These are phyloP conservation scores for Dictyostelium gargantuum DNA, from an alignment of 208 protist species.

Conservation along the genomic window DNA sequence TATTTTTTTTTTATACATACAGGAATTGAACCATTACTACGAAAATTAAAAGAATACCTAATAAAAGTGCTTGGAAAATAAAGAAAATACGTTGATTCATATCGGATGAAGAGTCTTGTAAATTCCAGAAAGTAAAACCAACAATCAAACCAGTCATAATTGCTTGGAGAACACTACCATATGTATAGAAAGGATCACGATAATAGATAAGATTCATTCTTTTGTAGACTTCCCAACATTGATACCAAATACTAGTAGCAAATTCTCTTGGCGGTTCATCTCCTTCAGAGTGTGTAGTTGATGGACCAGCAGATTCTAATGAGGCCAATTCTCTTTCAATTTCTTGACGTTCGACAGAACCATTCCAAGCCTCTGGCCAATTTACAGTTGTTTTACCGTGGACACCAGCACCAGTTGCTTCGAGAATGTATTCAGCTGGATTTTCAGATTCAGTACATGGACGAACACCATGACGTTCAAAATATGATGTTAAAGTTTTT, in stretches of 20 bases:
- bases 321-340: neutral
- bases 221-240: conserved; percentile 27
- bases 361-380: conserved; percentile 27
- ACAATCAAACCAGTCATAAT: neutral
- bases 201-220: conserved; percentile 28
- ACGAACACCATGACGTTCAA: neutral
- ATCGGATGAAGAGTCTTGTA: neutral
- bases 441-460: neutral
- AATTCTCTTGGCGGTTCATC: conserved; percentile 3
- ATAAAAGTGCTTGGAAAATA: neutral
- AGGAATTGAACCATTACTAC: conserved; percentile 18
- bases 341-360: neutral
- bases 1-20: too few relatives aligned
- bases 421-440: conserved; percentile 35
- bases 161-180: neutral
- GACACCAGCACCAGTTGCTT: conserved; percentile 47
- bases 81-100: neutral
- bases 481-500: neutral
- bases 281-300: neutral
- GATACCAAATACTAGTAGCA: neutral
- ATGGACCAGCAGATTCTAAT: neutral
- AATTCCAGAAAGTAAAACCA: neutral
- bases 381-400: neutral
- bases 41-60: conserved; percentile 33
- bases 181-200: neutral